These are phyloP conservation scores for Exserohilum turcica DNA, from an alignment of 2,329 filamentous ascomycete genomes.

Conservation along the genomic window DNA sequence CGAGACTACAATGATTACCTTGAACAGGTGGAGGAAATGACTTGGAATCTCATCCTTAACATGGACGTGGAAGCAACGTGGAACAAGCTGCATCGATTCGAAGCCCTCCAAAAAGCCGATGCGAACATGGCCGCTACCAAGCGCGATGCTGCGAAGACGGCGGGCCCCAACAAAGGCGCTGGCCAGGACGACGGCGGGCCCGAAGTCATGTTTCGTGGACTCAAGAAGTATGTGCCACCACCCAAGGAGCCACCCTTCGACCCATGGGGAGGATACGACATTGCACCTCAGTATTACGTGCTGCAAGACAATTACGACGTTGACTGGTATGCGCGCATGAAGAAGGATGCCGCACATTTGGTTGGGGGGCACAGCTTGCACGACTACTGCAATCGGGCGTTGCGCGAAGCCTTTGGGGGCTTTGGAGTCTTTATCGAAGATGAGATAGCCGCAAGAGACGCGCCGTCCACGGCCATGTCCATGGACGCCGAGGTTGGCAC, in stretches of 20 bases:
- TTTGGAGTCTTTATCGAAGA: constrained; percentile 86
- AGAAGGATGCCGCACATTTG: constrained; percentile 67
- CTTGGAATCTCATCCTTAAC: constrained; percentile 82
- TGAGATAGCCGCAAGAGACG: constrained; percentile 58
- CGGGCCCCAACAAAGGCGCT: constrained; percentile 66
- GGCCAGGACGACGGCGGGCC: constrained; percentile 23
- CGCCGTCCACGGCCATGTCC: constrained; percentile 43
- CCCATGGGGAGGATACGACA: constrained; percentile 77
- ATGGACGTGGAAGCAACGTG: constrained; percentile 69
- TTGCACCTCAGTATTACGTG: constrained; percentile 69
- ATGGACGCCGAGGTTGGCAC: constrained; percentile 42
- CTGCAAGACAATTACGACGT: constrained; percentile 74
- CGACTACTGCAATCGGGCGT: constrained; percentile 79
- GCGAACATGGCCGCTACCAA: constrained; percentile 53
- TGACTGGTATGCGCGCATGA: constrained; percentile 70
- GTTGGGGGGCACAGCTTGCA: constrained; percentile 83
- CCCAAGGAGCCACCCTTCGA: constrained; percentile 79
- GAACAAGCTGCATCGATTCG: constrained; percentile 68
- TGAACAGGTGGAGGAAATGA: constrained; percentile 87
- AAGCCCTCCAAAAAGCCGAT: constrained; percentile 69
- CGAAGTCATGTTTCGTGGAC: constrained; percentile 73
- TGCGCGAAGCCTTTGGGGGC: constrained; percentile 90
- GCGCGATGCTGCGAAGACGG: constrained; percentile 28
- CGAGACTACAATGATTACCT: constrained; percentile 91
- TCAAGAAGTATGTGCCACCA: constrained; percentile 68